phyloP scores from a whole-genome alignment of 1,139 yeast species.

The Blastobotrys apis region DNA sequence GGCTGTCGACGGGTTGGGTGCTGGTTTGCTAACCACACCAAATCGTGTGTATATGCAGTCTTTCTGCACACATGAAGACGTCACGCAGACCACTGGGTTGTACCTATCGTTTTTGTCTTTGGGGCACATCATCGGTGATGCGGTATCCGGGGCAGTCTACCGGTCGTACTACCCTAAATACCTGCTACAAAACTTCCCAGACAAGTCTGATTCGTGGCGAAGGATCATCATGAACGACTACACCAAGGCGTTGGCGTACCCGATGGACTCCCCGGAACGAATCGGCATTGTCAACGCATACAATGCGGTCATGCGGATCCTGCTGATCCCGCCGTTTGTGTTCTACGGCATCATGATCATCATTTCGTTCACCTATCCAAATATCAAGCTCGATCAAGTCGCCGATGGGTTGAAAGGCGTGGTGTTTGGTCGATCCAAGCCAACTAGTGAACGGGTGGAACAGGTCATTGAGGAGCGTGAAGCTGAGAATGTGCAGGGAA shows the following conservation, averaged over 20 bases:
- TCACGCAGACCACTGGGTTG: conserved; percentile 24
- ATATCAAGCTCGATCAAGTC: conserved; percentile 11
- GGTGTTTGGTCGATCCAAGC: conserved; percentile 7
- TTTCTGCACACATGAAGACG: conserved; percentile 20
- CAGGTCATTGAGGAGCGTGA: no score
- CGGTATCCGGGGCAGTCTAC: conserved; percentile 19
- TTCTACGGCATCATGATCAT: conserved; percentile 17
- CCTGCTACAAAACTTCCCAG: conserved; percentile 13
- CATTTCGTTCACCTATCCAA: conserved; percentile 11
- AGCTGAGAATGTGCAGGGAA: no score
- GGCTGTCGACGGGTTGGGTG: conserved; percentile 23
- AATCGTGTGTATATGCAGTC: conserved; percentile 23
- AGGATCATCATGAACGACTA: conserved; percentile 16
- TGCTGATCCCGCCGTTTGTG: conserved; percentile 17
- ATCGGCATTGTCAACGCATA: conserved; percentile 13
- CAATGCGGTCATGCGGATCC: conserved; percentile 16
- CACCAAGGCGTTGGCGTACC: conserved; percentile 13
- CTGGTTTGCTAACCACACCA: conserved; percentile 21
- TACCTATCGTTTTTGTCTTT: conserved; percentile 23
- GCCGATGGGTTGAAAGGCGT: conserved; percentile 11
- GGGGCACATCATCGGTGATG: conserved; percentile 20
- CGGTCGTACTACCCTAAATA: conserved; percentile 15
- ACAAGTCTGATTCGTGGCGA: conserved; percentile 10
- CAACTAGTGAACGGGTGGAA: no score
- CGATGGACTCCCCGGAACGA: conserved; percentile 14